These are phyloP conservation scores for Pterula multifida DNA, from an alignment of 1,284 basidiomycete genomes.

Conservation along the genomic window DNA sequence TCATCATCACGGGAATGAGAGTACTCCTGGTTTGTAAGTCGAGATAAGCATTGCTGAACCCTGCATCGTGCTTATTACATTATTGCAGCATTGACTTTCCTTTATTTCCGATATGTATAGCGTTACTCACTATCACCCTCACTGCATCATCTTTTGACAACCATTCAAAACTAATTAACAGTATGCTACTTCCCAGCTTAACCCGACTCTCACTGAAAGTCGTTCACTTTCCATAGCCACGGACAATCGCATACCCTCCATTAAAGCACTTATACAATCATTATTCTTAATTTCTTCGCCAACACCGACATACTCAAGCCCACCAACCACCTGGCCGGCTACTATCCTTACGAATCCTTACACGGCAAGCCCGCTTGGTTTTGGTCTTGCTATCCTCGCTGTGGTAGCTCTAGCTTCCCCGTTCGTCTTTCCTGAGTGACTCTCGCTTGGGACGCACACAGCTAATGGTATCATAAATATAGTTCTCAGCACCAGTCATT, in stretches of 20 bases:
- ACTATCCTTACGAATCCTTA: slow-evolving; percentile 42
- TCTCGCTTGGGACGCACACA: background rate
- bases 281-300: slow-evolving; percentile 24
- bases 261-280: slow-evolving; percentile 30
- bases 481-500: slow-evolving; percentile 51
- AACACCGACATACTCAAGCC: slow-evolving; percentile 20
- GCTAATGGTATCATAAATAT: background rate
- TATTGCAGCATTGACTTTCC: slow-evolving; percentile 57
- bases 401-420: slow-evolving; percentile 32
- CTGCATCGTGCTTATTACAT: slow-evolving; percentile 1
- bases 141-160: slow-evolving; percentile 51
- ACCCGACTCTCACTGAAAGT: background rate
- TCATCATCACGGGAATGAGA: slow-evolving; percentile 41
- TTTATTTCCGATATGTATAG: slow-evolving; percentile 20
- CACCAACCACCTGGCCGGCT: slow-evolving; percentile 23
- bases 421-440: slow-evolving; percentile 26
- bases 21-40: background rate
- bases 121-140: slow-evolving; percentile 3
- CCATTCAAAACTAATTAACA: slow-evolving; percentile 54
- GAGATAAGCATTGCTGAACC: no score
- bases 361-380: slow-evolving; percentile 27
- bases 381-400: slow-evolving; percentile 29
- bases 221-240: slow-evolving; percentile 30
- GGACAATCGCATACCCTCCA: slow-evolving; percentile 40
- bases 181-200: slow-evolving; percentile 24